These are phyloP conservation scores for Trametes sanguinea DNA, from an alignment of 768 basidiomycete species.

Conservation along the genomic window DNA sequence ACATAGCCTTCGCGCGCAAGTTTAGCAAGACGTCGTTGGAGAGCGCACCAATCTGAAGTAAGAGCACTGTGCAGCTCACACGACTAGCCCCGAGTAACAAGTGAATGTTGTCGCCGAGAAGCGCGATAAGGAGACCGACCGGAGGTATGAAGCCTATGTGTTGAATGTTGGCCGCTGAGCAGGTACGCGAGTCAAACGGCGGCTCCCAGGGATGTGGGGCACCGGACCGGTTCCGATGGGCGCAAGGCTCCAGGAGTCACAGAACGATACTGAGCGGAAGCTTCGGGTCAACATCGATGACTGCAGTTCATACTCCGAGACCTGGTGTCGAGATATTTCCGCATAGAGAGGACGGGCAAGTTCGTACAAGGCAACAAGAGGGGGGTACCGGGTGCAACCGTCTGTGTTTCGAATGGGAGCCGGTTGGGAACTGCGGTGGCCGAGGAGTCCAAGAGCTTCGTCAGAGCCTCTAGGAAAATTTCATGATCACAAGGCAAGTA, in stretches of 20 bases:
- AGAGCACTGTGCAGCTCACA: background rate
- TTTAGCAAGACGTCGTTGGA: background rate
- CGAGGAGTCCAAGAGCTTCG: background rate
- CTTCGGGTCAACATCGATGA: conserved; percentile 7
- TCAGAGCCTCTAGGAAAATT: background rate
- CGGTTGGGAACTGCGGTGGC: background rate
- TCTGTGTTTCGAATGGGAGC: background rate
- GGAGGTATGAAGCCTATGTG: background rate
- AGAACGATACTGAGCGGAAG: background rate
- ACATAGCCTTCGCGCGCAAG: no score
- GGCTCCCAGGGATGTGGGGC: background rate
- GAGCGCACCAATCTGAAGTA: background rate
- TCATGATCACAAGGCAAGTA: conserved; percentile 4
- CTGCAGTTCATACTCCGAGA: conserved; percentile 11
- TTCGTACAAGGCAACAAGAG: background rate
- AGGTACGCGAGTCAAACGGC: background rate
- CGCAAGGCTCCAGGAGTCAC: background rate
- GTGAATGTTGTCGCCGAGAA: background rate
- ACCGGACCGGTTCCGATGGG: conserved; percentile 16
- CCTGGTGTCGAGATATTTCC: conserved; percentile 1
- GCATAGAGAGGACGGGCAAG: background rate
- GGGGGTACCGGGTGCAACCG: conserved; percentile 2
- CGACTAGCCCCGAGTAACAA: background rate
- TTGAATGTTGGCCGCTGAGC: background rate
- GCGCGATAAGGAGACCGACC: background rate